Evolutionary conservation across 768 basidiomycete species (phyloP).

Genomic region (Dendrothele bispora): DNA sequence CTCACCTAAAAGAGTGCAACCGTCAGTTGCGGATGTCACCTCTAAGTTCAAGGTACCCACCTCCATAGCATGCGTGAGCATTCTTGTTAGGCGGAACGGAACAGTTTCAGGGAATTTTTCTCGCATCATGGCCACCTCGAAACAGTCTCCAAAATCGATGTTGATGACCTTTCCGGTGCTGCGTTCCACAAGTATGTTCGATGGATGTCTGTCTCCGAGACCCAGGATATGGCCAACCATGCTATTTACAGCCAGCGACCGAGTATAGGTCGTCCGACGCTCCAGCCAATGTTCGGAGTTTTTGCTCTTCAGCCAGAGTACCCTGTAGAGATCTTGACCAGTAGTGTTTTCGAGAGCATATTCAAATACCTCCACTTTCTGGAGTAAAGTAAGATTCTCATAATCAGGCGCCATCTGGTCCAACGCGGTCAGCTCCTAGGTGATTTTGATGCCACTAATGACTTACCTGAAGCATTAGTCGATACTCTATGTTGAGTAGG

Average conservation of each 20-base stretch:
- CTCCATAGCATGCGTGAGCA: constrained; percentile 99
- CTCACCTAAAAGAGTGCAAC: constrained; percentile 74
- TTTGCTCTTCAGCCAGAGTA: constrained; percentile 92
- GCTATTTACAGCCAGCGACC: constrained; percentile 93
- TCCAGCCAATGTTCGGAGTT: constrained; percentile 99
- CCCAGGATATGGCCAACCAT: constrained; percentile 99
- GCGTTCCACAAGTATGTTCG: constrained; percentile 89
- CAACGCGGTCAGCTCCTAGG: no score
- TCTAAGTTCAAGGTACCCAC: constrained; percentile 38
- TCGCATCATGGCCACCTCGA: constrained; percentile 96
- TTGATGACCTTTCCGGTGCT: constrained; percentile 94
- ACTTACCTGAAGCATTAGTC: constrained; percentile 93
- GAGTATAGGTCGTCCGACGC: constrained; percentile 91
- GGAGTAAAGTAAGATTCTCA: constrained; percentile 88
- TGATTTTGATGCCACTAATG: no score
- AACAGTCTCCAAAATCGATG: constrained; percentile 97
- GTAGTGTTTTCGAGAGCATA: constrained; percentile 98
- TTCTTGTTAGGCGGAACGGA: constrained; percentile 95
- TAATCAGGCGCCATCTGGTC: constrained; percentile 98
- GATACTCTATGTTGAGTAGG: constrained; percentile 94
- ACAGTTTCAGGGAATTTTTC: constrained; percentile 99
- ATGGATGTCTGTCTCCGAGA: constrained; percentile 96
- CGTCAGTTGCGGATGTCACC: constrained; percentile 2
- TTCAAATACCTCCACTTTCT: constrained; percentile 99
- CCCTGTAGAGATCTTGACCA: constrained; percentile 95